Evolutionary conservation across 2,329 filamentous ascomycete genomes (phyloP).

Genomic region (Herpotrichia juniperi): DNA sequence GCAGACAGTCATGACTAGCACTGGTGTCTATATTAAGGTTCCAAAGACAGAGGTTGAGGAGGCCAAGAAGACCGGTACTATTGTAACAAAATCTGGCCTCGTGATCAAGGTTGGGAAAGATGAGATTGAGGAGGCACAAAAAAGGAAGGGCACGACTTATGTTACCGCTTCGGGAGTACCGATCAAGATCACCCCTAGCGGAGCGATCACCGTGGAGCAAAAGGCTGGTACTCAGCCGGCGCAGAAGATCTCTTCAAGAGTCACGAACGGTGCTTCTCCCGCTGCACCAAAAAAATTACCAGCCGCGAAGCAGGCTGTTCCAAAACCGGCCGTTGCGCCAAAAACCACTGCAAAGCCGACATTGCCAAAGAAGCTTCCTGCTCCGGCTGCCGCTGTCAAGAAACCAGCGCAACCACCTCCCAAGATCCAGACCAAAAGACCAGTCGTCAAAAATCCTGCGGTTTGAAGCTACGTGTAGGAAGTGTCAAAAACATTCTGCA

Average conservation of each 20-base stretch:
- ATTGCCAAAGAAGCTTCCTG: conserved; percentile 10
- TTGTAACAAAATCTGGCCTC: conserved; percentile 37
- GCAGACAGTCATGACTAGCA: conserved; percentile 36
- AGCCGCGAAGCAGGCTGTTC: conserved; percentile 1
- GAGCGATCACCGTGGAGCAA: conserved; percentile 26
- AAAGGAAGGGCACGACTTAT: conserved; percentile 30
- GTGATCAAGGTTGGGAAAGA: conserved; percentile 38
- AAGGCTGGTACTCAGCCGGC: conserved; percentile 12
- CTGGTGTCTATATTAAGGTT: conserved; percentile 42
- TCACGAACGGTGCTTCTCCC: not conserved
- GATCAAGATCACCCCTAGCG: conserved; percentile 38
- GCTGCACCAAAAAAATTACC: conserved; percentile 1
- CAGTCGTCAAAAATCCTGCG: conserved; percentile 8
- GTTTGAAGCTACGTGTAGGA: not conserved
- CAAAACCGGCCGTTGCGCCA: conserved; percentile 3
- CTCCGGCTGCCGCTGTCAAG: conserved; percentile 6
- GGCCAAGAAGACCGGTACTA: conserved; percentile 37
- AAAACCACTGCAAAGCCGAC: conserved; percentile 10
- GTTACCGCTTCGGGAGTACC: conserved; percentile 39
- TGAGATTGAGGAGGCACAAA: conserved; percentile 38
- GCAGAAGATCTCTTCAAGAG: not conserved
- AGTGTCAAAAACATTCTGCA: no score
- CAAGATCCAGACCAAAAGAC: conserved; percentile 6
- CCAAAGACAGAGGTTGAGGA: conserved; percentile 35
- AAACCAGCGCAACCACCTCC: conserved; percentile 4